Evolutionary conservation across 305 asterid genomes (phyloP).

Genomic region (Withania somnifera): DNA sequence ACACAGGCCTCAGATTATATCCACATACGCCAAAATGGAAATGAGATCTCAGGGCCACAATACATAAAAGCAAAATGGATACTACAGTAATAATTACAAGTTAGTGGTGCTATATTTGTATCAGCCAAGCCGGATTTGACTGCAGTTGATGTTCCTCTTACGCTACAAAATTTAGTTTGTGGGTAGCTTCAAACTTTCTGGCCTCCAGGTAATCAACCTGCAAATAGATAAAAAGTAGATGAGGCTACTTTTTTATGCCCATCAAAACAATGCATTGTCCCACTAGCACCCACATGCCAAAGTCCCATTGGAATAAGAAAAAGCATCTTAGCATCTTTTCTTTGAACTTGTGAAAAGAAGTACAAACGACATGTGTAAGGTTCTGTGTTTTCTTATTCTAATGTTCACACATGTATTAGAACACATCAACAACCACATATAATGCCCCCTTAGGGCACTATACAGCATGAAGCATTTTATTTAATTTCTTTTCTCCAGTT

Average conservation of each 20-base stretch:
- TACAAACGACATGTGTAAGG: background rate
- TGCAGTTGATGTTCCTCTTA: constrained; percentile 4
- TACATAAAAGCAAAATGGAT: background rate
- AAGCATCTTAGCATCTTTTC: background rate
- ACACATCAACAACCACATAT: background rate
- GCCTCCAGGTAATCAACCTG: constrained; percentile 16
- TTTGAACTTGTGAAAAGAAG: background rate
- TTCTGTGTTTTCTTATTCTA: background rate
- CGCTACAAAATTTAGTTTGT: constrained; percentile 25
- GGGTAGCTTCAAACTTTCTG: background rate
- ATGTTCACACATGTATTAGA: background rate
- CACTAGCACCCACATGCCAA: background rate
- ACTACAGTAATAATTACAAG: constrained; percentile 16
- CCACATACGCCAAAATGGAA: background rate
- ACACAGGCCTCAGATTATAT: constrained; percentile 2
- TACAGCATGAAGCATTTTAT: background rate
- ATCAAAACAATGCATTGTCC: background rate
- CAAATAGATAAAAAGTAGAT: background rate
- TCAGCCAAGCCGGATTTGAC: constrained; percentile 5
- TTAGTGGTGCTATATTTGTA: constrained; percentile 13
- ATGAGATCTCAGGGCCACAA: background rate
- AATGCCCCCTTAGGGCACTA: background rate
- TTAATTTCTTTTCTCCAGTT: background rate
- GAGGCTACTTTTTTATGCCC: no score
- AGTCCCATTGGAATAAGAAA: background rate